Base-by-base conservation (phyloP, 768 basidiomycete species). In the Dendrothele bispora region DNA sequence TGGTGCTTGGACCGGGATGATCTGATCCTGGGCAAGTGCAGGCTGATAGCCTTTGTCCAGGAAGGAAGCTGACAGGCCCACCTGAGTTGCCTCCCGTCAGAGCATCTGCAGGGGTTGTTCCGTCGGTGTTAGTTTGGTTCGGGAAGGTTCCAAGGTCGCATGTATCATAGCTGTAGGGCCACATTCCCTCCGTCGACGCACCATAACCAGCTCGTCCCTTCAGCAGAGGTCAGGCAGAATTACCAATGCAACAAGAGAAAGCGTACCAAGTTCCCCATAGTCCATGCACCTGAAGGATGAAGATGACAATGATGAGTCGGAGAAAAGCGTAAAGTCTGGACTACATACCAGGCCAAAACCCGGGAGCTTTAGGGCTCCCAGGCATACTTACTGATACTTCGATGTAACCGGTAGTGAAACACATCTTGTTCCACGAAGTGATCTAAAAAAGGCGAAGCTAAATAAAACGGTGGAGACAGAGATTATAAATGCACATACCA, bases 351-450 rank as follows among this genome's bases (percentile, higher is more conserved):
- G 95, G 94, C 95, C 93, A 97, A 51, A 90, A 74, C 5, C 93
- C 93, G 10, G 86, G 79, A 14, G 75, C 72, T 32, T 59, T 53
- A 1, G 77, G 69, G 10, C 70, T 64, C 5, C 89, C 91, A 15
- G 91, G 89, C 55, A 91, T 62, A 61, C 86, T 89, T 17, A 91
- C 57, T n/a, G 75, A 79, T 3, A 86, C 81, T 67, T 97, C 97
- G 48, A 98, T 72, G 61, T 94, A 93, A 2, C 91, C 93, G 0
- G 91, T 92, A 14, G 84, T 95, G 68, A 94, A 97, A 69, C 95
- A 98, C 46, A 97, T 67, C 67, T 97, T 91, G 68, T 97, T 95
- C 94, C 95, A 97, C 11, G 84, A 79, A 55, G 87, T 83, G 8
- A 94, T 44, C 84, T 86, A n/a, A n/a, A n/a, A n/a, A n/a, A n/a